Percentiles rank a stretch among this genome's conserved stretches.
These are phyloP conservation scores for Kluyveromyces starmeri DNA, from an alignment of 805 yeast genomes.

Conservation along the genomic window DNA sequence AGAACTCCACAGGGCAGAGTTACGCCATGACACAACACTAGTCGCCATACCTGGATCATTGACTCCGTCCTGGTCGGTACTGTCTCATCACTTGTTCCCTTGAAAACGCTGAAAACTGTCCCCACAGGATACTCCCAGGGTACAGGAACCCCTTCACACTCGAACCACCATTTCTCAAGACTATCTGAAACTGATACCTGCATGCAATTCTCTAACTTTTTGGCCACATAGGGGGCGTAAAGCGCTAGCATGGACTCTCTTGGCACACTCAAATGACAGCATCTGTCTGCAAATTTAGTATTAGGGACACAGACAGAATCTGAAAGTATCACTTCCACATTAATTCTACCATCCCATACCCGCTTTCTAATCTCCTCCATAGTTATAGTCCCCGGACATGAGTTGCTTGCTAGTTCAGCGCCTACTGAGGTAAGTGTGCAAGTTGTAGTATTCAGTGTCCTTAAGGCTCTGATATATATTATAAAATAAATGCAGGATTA, in stretches of 20 bases:
- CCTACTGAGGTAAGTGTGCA: no score
- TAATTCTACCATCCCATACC: constrained; percentile 49
- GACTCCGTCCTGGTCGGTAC: not conserved
- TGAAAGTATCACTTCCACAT: constrained; percentile 29
- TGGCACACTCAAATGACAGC: constrained; percentile 17
- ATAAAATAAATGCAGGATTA: no score
- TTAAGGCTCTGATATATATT: no score
- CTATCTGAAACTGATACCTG: constrained; percentile 9
- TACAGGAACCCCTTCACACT: constrained; percentile 52
- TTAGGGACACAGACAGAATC: constrained; percentile 1
- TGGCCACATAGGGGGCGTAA: constrained; percentile 30
- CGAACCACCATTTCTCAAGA: constrained; percentile 50
- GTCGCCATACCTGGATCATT: constrained; percentile 35
- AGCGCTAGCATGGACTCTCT: constrained; percentile 49
- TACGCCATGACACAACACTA: constrained; percentile 33
- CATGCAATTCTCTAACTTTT: constrained; percentile 31
- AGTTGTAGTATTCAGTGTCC: no score
- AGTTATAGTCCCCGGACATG: no score
- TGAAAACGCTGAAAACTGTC: constrained; percentile 39
- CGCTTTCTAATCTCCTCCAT: constrained; percentile 10
- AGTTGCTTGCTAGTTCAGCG: no score
- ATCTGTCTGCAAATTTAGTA: not conserved
- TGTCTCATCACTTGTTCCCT: constrained; percentile 9
- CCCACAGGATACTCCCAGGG: constrained; percentile 78
- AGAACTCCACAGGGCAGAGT: constrained; percentile 40